Conservation (phyloP, 2,329 filamentous ascomycete genomes). For the Pyricularia sp. region DNA sequence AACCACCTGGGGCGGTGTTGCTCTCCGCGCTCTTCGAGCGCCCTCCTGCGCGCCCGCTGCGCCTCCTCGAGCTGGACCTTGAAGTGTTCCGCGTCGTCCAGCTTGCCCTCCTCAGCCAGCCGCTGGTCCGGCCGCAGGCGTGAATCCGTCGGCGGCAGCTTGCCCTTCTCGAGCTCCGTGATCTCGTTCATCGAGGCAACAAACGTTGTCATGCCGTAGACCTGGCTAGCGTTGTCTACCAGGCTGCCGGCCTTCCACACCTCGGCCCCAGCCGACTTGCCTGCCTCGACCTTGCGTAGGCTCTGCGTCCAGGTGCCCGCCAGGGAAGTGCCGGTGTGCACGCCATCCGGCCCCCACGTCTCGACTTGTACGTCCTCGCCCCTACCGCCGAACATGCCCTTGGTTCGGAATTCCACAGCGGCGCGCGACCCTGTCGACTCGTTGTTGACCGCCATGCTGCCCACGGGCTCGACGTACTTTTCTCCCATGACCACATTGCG, state of each 20-base stretch:
- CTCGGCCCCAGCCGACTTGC: slow-evolving; percentile 44
- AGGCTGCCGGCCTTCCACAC: slow-evolving; percentile 74
- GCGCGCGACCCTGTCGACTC: slow-evolving; percentile 79
- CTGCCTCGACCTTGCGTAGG: slow-evolving; percentile 47
- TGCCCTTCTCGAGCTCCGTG: slow-evolving; percentile 65
- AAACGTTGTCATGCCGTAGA: slow-evolving; percentile 84
- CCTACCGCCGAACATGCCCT: slow-evolving; percentile 94
- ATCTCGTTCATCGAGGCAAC: slow-evolving; percentile 82
- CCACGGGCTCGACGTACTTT: slow-evolving; percentile 94
- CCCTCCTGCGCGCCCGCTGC: slow-evolving; percentile 65
- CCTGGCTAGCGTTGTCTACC: slow-evolving; percentile 67
- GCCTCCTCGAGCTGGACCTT: slow-evolving; percentile 81
- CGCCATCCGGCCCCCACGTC: slow-evolving; percentile 57
- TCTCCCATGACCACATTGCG: slow-evolving; percentile 96
- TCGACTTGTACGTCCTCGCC: slow-evolving; percentile 82
- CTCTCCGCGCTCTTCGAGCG: slow-evolving; percentile 67
- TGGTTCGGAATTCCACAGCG: slow-evolving; percentile 82
- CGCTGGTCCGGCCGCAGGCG: slow-evolving; percentile 81
- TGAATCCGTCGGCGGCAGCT: slow-evolving; percentile 72
- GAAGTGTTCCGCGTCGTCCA: slow-evolving; percentile 74
- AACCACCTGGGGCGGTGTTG: slow-evolving; percentile 78
- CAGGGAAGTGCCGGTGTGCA: slow-evolving; percentile 57
- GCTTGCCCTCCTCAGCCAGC: slow-evolving; percentile 68
- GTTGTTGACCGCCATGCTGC: slow-evolving; percentile 76
- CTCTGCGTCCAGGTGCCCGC: slow-evolving; percentile 76